Conservation (phyloP, 78 protist genomes). For the Creolimax fragrantissima region DNA sequence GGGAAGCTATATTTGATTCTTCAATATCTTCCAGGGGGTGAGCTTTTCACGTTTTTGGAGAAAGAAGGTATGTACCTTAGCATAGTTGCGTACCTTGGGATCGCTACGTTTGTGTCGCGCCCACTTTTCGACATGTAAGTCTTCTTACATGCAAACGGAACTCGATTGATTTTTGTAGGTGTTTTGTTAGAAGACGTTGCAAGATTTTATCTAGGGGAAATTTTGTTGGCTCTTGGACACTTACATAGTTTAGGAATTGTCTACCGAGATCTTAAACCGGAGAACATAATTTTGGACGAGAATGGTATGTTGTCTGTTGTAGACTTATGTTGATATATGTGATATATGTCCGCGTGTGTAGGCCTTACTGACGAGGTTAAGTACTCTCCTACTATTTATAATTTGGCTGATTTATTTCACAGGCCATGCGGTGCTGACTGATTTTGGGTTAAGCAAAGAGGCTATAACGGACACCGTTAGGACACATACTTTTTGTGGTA, state of each 20-base stretch:
- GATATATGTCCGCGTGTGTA: too few species aligned
- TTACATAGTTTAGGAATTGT: constrained; percentile 76
- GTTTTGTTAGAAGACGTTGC: constrained; percentile 13
- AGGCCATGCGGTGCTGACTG: constrained; percentile 82
- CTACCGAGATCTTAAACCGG: constrained; percentile 48
- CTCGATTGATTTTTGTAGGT: too few species aligned
- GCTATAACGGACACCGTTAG: not conserved
- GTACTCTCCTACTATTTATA: too few species aligned
- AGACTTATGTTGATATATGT: not conserved
- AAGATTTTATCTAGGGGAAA: constrained; percentile 74
- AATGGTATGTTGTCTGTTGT: constrained; percentile 24
- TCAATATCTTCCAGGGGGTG: constrained; percentile 82
- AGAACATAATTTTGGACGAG: constrained; percentile 37
- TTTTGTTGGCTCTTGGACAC: constrained; percentile 78
- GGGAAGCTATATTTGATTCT: constrained; percentile 56
- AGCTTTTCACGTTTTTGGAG: constrained; percentile 47
- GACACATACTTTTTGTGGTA: constrained; percentile 89
- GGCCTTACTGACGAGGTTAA: too few species aligned
- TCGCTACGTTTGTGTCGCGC: too few species aligned
- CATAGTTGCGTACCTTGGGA: not conserved
- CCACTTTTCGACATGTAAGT: too few species aligned
- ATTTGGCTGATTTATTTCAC: too few species aligned
- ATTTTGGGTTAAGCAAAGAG: constrained; percentile 73
- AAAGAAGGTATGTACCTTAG: not conserved
- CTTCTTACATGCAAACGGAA: too few species aligned